phyloP scores from a whole-genome alignment of 257 asterid genomes.

The Rhazya stricta region DNA sequence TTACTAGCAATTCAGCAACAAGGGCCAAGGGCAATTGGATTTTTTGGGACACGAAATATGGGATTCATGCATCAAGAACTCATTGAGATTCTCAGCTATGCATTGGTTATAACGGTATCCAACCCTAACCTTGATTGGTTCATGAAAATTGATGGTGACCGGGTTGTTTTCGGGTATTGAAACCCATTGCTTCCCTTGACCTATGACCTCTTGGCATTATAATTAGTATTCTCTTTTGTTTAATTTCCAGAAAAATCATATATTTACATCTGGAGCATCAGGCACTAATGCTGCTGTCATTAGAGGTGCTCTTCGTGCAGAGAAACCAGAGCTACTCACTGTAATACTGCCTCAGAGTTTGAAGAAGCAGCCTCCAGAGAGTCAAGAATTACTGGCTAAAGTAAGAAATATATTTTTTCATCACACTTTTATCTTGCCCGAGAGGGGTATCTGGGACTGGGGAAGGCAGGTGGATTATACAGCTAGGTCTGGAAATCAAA shows the following conservation, averaged over 20 bases:
- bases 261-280: conserved; percentile 96
- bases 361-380: conserved; percentile 89
- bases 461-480: background rate
- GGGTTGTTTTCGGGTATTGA: background rate
- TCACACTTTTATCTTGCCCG: background rate
- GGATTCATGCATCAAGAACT: conserved; percentile 99
- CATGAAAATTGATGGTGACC: background rate
- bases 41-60: conserved; percentile 97
- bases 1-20: conserved; percentile 95
- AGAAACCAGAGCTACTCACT: conserved; percentile 85
- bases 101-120: conserved; percentile 87
- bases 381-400: conserved; percentile 88
- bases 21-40: conserved; percentile 92
- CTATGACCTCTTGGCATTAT: conserved; percentile 5
- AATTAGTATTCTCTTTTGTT: conserved; percentile 4
- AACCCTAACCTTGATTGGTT: conserved; percentile 4
- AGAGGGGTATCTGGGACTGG: background rate
- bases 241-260: conserved; percentile 76
- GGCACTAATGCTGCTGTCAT: conserved; percentile 99
- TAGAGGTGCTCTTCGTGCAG: conserved; percentile 99
- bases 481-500: background rate
- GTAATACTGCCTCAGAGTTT: conserved; percentile 96
- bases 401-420: conserved; percentile 35
- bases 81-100: conserved; percentile 96
- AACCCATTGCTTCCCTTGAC: conserved; percentile 5